Evolutionary conservation across 1,139 yeast genomes (phyloP), one percentile per base, ranked within the genome.

Genomic region (Debaryomyces psychrophilus): DNA sequence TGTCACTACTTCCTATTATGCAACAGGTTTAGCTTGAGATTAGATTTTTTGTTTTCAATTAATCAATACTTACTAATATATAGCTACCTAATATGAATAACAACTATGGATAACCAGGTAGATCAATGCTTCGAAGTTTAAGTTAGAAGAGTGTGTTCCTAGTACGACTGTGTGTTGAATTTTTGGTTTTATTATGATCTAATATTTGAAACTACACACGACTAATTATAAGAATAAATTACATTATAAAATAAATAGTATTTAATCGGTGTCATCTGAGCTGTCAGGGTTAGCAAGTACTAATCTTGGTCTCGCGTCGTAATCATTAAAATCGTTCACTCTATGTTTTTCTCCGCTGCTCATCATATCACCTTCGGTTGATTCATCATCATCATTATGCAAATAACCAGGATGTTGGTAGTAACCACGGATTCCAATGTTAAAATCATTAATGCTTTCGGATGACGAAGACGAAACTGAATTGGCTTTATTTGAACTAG

Each of bases 251-350:
- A 20, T 23, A 27, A 12, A 20, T 44, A 29, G 22, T 9, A 9
- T 22, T 43, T 50, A 59, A 18, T 61, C 64, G 43, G 59, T 58
- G 43, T 68, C 76, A 43, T 69, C 77, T 43, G 54, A 51, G 38
- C 47, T 43, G 48, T 87, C 95, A 0, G 95, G 95, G 52, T 87
- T 87, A 31, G 90, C 92, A 43, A 87, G 80, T 48, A 79, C 82
- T 53, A 87, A 71, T 41, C 77, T 71, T 57, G 76, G 69, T 44
- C 68, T 56, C 15, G 73, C 80, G 33, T 76, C 78, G 57, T 69
- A 57, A 58, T 64, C 64, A 44, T 64, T 54, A 52, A 56, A 52
- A 55, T 58, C 45, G 50, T 60, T 23, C 20, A 41, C 58, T 15
- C 55, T 60, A 18, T 56, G 43, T 22, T 31, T 37, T 22, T 17